Evolutionary conservation across 2,329 filamentous ascomycete species (phyloP), one percentile per base, ranked within the genome.

Genomic region (Xylariaceae sp.): DNA sequence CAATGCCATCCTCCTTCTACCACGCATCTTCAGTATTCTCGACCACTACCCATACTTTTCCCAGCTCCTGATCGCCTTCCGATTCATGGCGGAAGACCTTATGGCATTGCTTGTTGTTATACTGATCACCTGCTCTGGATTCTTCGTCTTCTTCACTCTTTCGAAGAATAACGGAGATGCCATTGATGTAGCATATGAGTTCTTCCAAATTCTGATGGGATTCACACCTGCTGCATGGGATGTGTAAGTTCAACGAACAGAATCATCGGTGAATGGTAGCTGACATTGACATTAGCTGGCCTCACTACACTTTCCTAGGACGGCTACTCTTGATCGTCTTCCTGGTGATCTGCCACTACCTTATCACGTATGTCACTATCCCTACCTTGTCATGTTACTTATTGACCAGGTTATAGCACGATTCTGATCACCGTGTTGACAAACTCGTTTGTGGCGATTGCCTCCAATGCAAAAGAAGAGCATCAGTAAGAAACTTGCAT

Each of bases 1-100:
- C 1, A 96, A 92, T 68, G 92, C 92, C 4, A 90, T 97, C 15
- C 79, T 97, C 47, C 81, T 97, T 1, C 88, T 97, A 66, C 93
- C 93, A 39, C 88, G 93, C 51, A 86, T 97, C 13, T 97, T 97
- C 76, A 96, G 90, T 60, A 86, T 96, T 13, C 81, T 97, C 62
- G 93, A 97, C 70, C 92, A 97, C 74, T 96, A 96, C 72, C 89
- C 90, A 66, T 97, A 97, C 75, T 97, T 97, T 73, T 96, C 92
- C 0, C 93, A 96, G 74, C 81, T 97, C 17, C 82, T 97, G 55
- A 96, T 97, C 65, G 92, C 92, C 2, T 96, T 97, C 70, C 86
- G 92, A 17, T 85, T 97, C 71, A 97, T 97, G 92, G 91, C 90
- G 1, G 84, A 92, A 53, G 93, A 97, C 72, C 77, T 97, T 23